Evolutionary conservation across 2,329 filamentous ascomycete species (phyloP).

Genomic region (Penicillium sp.): DNA sequence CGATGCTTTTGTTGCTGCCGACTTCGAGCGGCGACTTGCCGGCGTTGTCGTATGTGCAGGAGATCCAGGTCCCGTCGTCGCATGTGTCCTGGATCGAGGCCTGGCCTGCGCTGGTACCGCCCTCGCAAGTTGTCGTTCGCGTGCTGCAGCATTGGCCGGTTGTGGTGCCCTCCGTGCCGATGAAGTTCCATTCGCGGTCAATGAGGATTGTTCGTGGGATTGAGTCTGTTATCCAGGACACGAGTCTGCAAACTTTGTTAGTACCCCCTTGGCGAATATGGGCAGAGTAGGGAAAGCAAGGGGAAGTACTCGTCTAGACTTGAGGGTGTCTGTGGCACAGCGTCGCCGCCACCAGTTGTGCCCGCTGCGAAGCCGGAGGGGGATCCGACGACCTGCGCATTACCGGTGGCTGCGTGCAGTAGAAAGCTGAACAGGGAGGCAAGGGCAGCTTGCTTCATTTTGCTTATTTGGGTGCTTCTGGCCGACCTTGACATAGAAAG

Average conservation of each 20-base stretch:
- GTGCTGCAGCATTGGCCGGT: constrained; percentile 41
- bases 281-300: not conserved
- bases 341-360: constrained; percentile 22
- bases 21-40: constrained; percentile 56
- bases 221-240: constrained; percentile 21
- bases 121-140: constrained; percentile 16
- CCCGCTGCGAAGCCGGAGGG: constrained; percentile 23
- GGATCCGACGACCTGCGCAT: constrained; percentile 20
- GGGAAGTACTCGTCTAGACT: constrained; percentile 20
- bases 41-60: constrained; percentile 54
- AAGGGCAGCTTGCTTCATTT: constrained; percentile 12
- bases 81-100: constrained; percentile 20
- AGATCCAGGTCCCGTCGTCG: constrained; percentile 36
- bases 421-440: constrained; percentile 8
- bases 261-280: not conserved
- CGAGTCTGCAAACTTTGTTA: constrained; percentile 3
- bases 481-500: too few species aligned
- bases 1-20: constrained; percentile 62
- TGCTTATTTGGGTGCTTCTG: not conserved
- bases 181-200: constrained; percentile 22
- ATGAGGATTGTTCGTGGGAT: constrained; percentile 17
- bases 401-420: not conserved
- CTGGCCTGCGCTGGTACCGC: constrained; percentile 19
- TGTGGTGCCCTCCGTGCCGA: constrained; percentile 39
- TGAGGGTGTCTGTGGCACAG: constrained; percentile 15